phyloP scores from a whole-genome alignment of 441 rosid genomes.

The Melastoma candidum region DNA sequence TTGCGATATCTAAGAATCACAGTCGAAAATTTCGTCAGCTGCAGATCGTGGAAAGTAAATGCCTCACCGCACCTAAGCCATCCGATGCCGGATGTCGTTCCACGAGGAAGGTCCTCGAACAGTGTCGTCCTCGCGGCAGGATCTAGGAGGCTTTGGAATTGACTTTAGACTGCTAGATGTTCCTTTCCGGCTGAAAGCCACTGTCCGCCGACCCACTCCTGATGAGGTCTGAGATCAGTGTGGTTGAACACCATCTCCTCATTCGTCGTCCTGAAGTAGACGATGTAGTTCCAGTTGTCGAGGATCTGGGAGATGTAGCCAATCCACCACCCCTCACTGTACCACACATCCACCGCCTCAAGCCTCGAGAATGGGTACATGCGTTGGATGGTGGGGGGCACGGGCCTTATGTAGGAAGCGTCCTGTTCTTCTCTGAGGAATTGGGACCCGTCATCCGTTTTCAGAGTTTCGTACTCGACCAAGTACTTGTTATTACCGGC shows the following conservation, averaged over 20 bases:
- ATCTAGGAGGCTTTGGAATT: too few relatives aligned
- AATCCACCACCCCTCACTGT: conserved; percentile 42
- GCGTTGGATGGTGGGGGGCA: conserved; percentile 17
- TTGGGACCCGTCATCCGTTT: conserved; percentile 27
- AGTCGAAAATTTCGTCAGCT: too few relatives aligned
- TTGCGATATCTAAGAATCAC: too few relatives aligned
- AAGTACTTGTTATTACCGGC: conserved; percentile 22
- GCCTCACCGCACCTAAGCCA: too few relatives aligned
- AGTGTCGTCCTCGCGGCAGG: too few relatives aligned
- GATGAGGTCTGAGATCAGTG: conserved; percentile 30
- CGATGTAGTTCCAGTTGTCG: conserved; percentile 17
- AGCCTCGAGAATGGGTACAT: conserved; percentile 8
- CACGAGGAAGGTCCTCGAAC: too few relatives aligned
- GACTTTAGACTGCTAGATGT: neutral
- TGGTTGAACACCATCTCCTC: conserved; percentile 24
- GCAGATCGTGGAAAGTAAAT: too few relatives aligned
- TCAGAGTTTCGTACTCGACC: conserved; percentile 30
- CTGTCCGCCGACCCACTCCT: conserved; percentile 26
- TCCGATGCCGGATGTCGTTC: too few relatives aligned
- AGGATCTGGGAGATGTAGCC: conserved; percentile 23
- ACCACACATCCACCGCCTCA: conserved; percentile 27
- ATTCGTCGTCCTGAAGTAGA: conserved; percentile 24
- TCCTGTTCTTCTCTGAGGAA: conserved; percentile 27
- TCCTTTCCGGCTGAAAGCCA: conserved; percentile 22
- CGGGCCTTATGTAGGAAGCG: conserved; percentile 25